Evolutionary conservation across 768 basidiomycete genomes (phyloP).

Genomic region (Leccinellum albellum): DNA sequence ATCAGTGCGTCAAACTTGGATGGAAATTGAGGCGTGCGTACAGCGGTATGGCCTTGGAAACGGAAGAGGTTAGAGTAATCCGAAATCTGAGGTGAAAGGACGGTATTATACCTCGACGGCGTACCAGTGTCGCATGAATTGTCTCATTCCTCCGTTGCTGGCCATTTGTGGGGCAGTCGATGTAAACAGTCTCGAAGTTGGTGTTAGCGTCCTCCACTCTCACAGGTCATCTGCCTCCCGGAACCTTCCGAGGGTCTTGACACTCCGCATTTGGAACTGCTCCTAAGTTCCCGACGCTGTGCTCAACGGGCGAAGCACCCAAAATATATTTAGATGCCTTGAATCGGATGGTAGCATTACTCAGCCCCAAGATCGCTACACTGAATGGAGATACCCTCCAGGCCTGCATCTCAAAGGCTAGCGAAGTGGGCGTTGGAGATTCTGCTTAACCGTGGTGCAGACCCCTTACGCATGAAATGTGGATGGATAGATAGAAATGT

Average conservation of each 20-base stretch:
- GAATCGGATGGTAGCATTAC: too few relatives aligned
- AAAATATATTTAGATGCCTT: too few relatives aligned
- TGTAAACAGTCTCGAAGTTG: not conserved
- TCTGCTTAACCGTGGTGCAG: too few relatives aligned
- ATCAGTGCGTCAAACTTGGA: slow-evolving; percentile 10
- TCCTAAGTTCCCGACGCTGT: too few relatives aligned
- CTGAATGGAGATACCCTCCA: too few relatives aligned
- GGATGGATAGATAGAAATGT: too few relatives aligned
- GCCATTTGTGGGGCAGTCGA: slow-evolving; percentile 21
- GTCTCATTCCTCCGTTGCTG: slow-evolving; percentile 14
- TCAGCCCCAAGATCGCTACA: too few relatives aligned
- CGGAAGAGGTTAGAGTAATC: not conserved
- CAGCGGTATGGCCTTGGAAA: slow-evolving; percentile 48
- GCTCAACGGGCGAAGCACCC: too few relatives aligned
- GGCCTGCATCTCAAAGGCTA: too few relatives aligned
- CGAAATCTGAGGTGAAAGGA: not conserved
- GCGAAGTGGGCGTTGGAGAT: too few relatives aligned
- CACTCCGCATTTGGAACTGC: not conserved
- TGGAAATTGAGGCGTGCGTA: slow-evolving; percentile 25
- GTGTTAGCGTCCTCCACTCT: not conserved
- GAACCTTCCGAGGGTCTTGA: not conserved
- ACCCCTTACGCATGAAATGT: too few relatives aligned
- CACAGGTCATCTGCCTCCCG: not conserved
- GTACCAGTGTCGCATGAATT: slow-evolving; percentile 40
- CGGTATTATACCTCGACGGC: slow-evolving; percentile 39